Evolutionary conservation across 2,329 filamentous ascomycete species (phyloP), one percentile per base, ranked within the genome.

Genomic region (Fusarium xylarioides): DNA sequence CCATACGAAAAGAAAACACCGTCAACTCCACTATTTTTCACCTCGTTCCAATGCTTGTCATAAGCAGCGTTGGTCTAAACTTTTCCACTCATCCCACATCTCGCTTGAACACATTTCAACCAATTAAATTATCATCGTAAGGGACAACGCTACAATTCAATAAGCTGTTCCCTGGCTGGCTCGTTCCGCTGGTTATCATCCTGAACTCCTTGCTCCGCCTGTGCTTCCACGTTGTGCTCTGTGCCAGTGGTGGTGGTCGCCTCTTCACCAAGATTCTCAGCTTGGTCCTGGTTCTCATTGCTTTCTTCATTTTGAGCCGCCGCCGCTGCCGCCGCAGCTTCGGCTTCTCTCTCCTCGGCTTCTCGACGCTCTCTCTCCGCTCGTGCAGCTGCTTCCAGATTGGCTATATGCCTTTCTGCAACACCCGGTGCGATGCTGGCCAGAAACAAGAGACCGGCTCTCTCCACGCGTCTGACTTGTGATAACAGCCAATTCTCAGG

Each of bases 361-460:
- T 87, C 84, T 72, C 81, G 81, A 32, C 85, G 81, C 68, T 84
- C 80, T 44, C 82, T 78, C 72, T 86, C 86, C 5, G 80, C 83
- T 55, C 85, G 82, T 43, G 84, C 86, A 62, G 88, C 85, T 8
- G 85, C 87, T 74, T 90, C 88, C 5, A 90, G 79, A 49, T 88
- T 85, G 30, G 86, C 87, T 68, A 92, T 91, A 69, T 92, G 90
- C 54, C 89, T 83, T 80, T 92, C 90, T 2, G 90, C 90, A 30
- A 92, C 86, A 15, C 90, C 90, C 2, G 90, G 90, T 4, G 90
- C 89, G 68, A 92, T 86, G 77, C 90, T 92, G 26, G 90, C 90
- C 28, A 92, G 82, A 75, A 92, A 92, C 30, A 92, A 82, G 21
- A 92, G 84, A 0, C 88, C 84, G 23, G 89, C 87, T 70, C 90